Percentiles rank a stretch among this genome's conserved stretches.
phyloP scores from a whole-genome alignment of 768 basidiomycete species.

The Hygrophorus pudorinus region DNA sequence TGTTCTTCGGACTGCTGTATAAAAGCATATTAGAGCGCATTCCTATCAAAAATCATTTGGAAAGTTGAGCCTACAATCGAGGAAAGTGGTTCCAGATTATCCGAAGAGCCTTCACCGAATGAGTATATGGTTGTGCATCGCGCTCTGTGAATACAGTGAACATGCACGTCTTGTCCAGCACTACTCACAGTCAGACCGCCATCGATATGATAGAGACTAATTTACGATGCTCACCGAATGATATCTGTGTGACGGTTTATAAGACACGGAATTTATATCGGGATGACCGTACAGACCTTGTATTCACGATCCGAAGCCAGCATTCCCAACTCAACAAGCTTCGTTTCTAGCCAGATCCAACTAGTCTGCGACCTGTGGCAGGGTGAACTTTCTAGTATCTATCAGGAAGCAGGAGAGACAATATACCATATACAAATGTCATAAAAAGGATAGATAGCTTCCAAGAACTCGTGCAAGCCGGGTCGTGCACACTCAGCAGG shows the following conservation, averaged over 20 bases:
- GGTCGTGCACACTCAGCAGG: constrained; percentile 78
- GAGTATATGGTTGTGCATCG: constrained; percentile 64
- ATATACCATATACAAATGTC: constrained; percentile 82
- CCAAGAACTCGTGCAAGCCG: constrained; percentile 74
- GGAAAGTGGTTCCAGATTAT: constrained; percentile 87
- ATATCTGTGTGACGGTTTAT: constrained; percentile 32
- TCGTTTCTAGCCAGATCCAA: constrained; percentile 86
- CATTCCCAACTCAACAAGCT: constrained; percentile 81
- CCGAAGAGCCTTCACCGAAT: constrained; percentile 73
- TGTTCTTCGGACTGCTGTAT: constrained; percentile 53
- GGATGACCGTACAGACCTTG: constrained; percentile 34
- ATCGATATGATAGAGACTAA: background rate
- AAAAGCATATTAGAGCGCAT: background rate
- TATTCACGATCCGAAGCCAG: constrained; percentile 62
- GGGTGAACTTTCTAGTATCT: background rate
- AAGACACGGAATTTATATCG: background rate
- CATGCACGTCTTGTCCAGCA: constrained; percentile 83
- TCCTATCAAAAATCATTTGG: background rate
- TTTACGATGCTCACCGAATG: constrained; percentile 38
- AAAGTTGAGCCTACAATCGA: constrained; percentile 46
- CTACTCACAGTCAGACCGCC: constrained; percentile 20
- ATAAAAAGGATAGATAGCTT: constrained; percentile 71
- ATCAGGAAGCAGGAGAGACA: background rate
- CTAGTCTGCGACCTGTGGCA: constrained; percentile 64
- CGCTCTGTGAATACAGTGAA: constrained; percentile 75